These are phyloP conservation scores for Mycocentrospora acerina DNA, from an alignment of 2,329 filamentous ascomycete species.

Conservation along the genomic window DNA sequence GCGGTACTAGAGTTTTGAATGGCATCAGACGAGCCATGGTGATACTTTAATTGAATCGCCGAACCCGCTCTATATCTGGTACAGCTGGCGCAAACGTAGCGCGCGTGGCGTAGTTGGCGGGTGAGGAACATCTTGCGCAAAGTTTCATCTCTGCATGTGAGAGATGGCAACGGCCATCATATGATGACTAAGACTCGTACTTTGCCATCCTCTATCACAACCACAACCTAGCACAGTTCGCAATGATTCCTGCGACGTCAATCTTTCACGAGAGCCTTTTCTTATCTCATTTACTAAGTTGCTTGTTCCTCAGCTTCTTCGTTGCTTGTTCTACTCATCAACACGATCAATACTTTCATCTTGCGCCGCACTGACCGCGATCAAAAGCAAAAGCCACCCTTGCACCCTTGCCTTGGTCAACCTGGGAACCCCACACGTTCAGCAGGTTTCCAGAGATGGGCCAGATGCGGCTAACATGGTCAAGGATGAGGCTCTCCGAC, in stretches of 20 bases:
- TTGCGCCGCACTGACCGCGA: no score
- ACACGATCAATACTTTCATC: no score
- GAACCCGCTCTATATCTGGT: conserved; percentile 16
- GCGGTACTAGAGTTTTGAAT: conserved; percentile 9
- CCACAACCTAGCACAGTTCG: no score
- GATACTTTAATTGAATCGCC: neutral
- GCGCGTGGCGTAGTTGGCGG: conserved; percentile 11
- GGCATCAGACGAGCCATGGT: conserved; percentile 1
- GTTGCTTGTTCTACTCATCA: no score
- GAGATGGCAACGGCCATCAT: conserved; percentile 9
- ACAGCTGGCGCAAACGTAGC: conserved; percentile 33
- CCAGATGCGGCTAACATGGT: conserved; percentile 8
- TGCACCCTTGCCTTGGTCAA: no score
- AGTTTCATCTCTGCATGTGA: conserved; percentile 5
- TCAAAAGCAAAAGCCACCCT: no score
- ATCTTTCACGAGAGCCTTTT: no score
- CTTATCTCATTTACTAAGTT: no score
- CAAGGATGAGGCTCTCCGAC: conserved; percentile 8
- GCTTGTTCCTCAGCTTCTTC: no score
- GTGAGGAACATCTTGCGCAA: conserved; percentile 26
- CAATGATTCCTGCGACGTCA: no score
- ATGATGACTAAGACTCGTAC: conserved; percentile 16
- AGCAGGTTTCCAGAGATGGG: conserved; percentile 4
- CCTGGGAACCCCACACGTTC: conserved; percentile 2
- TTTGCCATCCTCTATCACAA: no score